Conservation (phyloP, 2,329 filamentous ascomycete species). For the Thelonectria blattea region DNA sequence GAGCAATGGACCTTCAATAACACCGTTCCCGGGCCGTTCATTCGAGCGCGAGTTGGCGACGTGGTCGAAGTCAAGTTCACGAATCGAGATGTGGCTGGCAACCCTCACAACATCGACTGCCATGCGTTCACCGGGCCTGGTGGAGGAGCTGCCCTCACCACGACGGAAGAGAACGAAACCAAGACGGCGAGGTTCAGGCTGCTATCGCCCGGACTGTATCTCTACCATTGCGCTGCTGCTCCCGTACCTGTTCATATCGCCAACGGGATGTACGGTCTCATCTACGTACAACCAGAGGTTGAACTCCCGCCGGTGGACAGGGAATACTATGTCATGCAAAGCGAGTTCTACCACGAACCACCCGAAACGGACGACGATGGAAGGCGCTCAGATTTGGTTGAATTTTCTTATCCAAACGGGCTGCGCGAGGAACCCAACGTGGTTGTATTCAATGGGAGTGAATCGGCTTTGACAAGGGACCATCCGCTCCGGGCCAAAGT, state of each 20-base stretch:
- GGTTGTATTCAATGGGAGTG: conserved; percentile 13
- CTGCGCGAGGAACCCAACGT: conserved; percentile 5
- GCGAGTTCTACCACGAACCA: conserved; percentile 26
- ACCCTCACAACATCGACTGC: conserved; percentile 24
- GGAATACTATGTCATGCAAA: conserved; percentile 27
- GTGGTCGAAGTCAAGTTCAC: conserved; percentile 21
- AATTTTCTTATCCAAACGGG: conserved; percentile 22
- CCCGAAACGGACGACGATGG: conserved; percentile 23
- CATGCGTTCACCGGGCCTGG: conserved; percentile 24
- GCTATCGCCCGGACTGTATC: conserved; percentile 22
- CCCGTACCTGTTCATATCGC: conserved; percentile 15
- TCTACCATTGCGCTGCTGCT: conserved; percentile 15
- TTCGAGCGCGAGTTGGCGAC: conserved; percentile 20
- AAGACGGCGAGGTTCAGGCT: conserved; percentile 22
- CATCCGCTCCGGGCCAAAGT: conserved; percentile 21
- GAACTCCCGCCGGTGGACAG: conserved; percentile 20
- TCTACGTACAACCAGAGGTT: conserved; percentile 20
- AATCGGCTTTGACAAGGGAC: conserved; percentile 22
- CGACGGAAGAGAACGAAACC: conserved; percentile 23
- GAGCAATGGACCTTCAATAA: conserved; percentile 27
- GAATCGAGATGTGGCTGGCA: conserved; percentile 13
- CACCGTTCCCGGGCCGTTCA: conserved; percentile 23
- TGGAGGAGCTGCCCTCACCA: conserved; percentile 23
- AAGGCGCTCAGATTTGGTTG: conserved; percentile 18
- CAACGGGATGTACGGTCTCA: conserved; percentile 19